These are phyloP conservation scores for Candida odintsovae DNA, from an alignment of 805 yeast species.

Conservation along the genomic window DNA sequence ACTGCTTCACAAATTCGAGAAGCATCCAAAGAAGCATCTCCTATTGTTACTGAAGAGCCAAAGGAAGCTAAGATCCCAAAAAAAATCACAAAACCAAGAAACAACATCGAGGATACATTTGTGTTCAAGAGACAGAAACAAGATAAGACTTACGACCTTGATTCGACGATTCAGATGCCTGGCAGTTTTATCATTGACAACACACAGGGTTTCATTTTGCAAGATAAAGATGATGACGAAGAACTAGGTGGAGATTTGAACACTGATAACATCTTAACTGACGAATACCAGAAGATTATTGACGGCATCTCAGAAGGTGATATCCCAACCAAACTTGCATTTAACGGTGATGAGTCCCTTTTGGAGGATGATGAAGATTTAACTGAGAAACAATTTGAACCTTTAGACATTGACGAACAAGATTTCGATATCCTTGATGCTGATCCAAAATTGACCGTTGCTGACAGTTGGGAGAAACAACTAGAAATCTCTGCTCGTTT, in stretches of 20 bases:
- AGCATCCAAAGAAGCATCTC: neutral
- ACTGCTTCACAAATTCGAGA: neutral
- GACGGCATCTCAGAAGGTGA: constrained; percentile 2
- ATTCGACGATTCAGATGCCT: constrained; percentile 19
- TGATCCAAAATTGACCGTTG: constrained; percentile 41
- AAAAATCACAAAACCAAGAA: constrained; percentile 10
- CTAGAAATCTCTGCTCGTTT: constrained; percentile 40
- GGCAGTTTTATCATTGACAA: constrained; percentile 22
- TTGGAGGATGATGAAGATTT: constrained; percentile 27
- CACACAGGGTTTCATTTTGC: neutral
- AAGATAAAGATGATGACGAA: constrained; percentile 5
- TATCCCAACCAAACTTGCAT: constrained; percentile 1
- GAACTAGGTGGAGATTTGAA: neutral
- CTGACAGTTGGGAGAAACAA: constrained; percentile 63
- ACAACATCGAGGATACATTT: constrained; percentile 24
- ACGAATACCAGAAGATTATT: constrained; percentile 1
- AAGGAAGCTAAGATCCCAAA: neutral
- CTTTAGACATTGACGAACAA: constrained; percentile 41
- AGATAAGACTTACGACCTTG: constrained; percentile 16
- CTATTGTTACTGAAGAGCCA: neutral
- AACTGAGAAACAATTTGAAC: constrained; percentile 66
- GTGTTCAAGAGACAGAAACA: constrained; percentile 27
- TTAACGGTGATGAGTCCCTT: constrained; percentile 17
- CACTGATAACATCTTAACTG: constrained; percentile 8
- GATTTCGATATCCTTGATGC: constrained; percentile 41